These are phyloP conservation scores for Staphylotrichum longicolle DNA, from an alignment of 495 filamentous ascomycete genomes.

Conservation along the genomic window DNA sequence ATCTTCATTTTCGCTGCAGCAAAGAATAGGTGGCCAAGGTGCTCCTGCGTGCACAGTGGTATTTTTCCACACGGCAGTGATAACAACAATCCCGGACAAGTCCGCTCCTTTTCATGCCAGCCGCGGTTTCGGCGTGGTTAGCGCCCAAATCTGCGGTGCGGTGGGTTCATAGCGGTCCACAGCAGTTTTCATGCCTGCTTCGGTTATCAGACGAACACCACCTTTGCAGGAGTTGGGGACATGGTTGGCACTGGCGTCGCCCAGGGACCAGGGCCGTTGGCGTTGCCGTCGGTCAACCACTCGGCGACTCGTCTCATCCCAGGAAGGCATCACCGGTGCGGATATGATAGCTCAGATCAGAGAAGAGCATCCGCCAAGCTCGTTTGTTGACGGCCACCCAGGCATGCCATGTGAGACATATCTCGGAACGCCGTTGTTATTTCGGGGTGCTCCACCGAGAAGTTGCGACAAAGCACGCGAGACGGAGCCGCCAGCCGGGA, in stretches of 20 bases:
- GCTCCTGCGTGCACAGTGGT: no score
- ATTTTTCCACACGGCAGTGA: no score
- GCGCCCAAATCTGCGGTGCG: conserved; percentile 13
- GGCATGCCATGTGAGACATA: conserved; percentile 24
- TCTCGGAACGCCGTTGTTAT: conserved; percentile 11
- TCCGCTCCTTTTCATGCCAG: background rate
- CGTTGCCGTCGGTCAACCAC: background rate
- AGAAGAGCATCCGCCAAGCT: background rate
- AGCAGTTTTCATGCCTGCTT: background rate
- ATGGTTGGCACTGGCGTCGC: no score
- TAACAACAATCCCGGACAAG: background rate
- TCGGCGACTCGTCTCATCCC: background rate
- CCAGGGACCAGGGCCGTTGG: no score
- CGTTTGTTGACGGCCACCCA: background rate
- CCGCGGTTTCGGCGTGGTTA: conserved; percentile 9
- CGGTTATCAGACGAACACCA: conserved; percentile 11
- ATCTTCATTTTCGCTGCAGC: no score
- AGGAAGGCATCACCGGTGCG: no score
- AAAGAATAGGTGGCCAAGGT: no score
- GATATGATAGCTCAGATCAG: background rate
- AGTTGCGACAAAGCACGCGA: conserved; percentile 17
- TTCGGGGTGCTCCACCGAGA: conserved; percentile 9
- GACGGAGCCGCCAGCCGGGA: conserved; percentile 18
- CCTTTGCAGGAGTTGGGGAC: background rate
- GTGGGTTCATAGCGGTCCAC: conserved; percentile 2